Base-by-base conservation (phyloP, 164 flowering plant species). In the Vitis vinifera region DNA sequence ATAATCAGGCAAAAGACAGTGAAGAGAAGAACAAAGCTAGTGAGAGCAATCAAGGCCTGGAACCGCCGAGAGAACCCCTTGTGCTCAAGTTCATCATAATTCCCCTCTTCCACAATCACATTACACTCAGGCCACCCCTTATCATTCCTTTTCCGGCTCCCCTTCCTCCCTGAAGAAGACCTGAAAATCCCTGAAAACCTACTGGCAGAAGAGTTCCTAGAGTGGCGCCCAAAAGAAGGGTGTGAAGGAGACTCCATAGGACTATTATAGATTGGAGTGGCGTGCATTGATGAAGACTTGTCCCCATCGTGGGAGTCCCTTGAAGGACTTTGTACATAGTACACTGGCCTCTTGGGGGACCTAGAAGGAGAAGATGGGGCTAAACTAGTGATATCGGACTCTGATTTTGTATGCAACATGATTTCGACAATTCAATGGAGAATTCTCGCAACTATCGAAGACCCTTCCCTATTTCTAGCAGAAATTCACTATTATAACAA, bases 61-160 rank as follows among this genome's bases (percentile, higher is more conserved):
- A 69, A 67, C 15, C 87, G 75, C 59, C 88, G 67, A 0, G 83
- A 73, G 12, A 76, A 76, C 2, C 68, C 76, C 72, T 85, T 79
- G 51, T 80, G 77, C 10, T 84, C 92, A 61, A 87, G 71, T 19
- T 86, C 93, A 73, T 87, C 92, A 74, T 91, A 91, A 9, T 78
- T 52, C 7, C 97, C 97, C 71, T 94, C 98, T 76, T 94, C 98
- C 61, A 80, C 44, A 14, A 94, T 94, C 67, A 91, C 98, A 79
- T 88, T 75, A 66, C 95, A 91, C 76, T 92, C 97, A 8, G 98
- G 98, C 98, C 97, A 94, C 30, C 97, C 98, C 76, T 94, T 94
- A 55, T 91, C 97, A 56, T 94, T 94, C 74, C 94, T 86, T 75
- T 86, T 92, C 68, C 84, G 57, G 51, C 82, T 66, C 14, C 73